Evolutionary conservation across 129 eudicot species (phyloP), one percentile per base, ranked within the genome.

Genomic region (Arctium lappa): DNA sequence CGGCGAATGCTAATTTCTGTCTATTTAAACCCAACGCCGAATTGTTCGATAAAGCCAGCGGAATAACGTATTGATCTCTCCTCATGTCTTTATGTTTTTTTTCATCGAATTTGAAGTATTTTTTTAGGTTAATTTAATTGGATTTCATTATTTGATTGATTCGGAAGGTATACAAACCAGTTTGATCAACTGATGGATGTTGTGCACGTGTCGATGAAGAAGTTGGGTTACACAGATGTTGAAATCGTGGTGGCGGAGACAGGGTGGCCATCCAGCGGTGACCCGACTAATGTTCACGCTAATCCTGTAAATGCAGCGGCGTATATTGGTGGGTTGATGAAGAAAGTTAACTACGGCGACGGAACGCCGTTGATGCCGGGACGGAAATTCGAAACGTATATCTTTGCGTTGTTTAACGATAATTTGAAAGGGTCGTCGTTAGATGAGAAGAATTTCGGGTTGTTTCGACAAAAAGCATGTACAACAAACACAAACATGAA

Each of bases 301-400:
- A 93, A 85, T 29, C 92, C 91, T 1, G 80, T 13, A 5, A 91
- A 90, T 39, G 95, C 99, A 29, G 92, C 85, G 12, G 53, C 95
- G 27, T 93, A 89, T 32, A 95, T 91, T 11, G 89, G 93, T 0
- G 96, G 27, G 27, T 22, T 22, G 27, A 22, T 22, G 27, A 22
- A 22, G 27, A 22, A 22, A 22, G 27, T 22, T 22, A 80, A 71
- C 32, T 82, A 89, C 1, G 95, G 97, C 0, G 70, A 48, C 37
- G 99, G 99, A 40, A 93, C 99, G 75, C 99, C 99, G 46, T 88
- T 95, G 84, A 89, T 95, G 97, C 99, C 98, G 0, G 81, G 85
- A 15, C 89, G 87, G 86, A 95, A 80, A 85, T 86, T 95, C 22
- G 99, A 93, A 87, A 91, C 92, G 5, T 95, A 93, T 76, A 89